Evolutionary conservation across 2,329 filamentous ascomycete genomes (phyloP).

Genomic region (Claviceps sorghi): DNA sequence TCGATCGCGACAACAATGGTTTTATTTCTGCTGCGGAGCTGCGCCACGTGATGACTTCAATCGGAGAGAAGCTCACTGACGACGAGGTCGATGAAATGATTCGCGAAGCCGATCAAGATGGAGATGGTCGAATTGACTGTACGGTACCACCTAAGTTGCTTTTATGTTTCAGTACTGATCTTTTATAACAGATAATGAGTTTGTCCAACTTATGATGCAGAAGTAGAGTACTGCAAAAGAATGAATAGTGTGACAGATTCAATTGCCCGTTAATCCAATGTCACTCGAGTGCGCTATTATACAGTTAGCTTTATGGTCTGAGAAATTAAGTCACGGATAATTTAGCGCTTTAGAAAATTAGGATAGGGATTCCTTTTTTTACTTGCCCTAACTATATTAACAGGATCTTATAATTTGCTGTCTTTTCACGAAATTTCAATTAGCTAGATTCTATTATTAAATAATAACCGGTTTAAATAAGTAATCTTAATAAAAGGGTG

Average conservation of each 20-base stretch:
- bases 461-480: too few relatives aligned
- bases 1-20: constrained; percentile 82
- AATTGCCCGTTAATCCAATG: not conserved
- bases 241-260: not conserved
- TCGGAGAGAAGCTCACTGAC: constrained; percentile 80
- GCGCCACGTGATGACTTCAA: constrained; percentile 83
- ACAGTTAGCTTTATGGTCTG: not conserved
- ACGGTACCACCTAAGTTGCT: constrained; percentile 19
- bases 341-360: constrained; percentile 2
- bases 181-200: constrained; percentile 59
- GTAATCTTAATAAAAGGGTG: too few relatives aligned
- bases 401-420: too few relatives aligned
- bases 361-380: not conserved
- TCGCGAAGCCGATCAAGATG: constrained; percentile 77
- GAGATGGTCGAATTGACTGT: constrained; percentile 82
- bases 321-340: constrained; percentile 1
- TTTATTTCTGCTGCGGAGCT: constrained; percentile 82
- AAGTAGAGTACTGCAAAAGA: constrained; percentile 42
- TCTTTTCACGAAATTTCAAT: too few relatives aligned
- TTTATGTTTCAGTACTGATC: constrained; percentile 9
- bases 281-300: not conserved
- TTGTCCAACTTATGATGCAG: constrained; percentile 92
- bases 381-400: not conserved
- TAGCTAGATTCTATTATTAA: too few relatives aligned
- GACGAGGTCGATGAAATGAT: constrained; percentile 92